Evolutionary conservation across 306 rosid genomes (phyloP), one percentile per base, ranked within the genome.

Genomic region (Inga oerstediana): DNA sequence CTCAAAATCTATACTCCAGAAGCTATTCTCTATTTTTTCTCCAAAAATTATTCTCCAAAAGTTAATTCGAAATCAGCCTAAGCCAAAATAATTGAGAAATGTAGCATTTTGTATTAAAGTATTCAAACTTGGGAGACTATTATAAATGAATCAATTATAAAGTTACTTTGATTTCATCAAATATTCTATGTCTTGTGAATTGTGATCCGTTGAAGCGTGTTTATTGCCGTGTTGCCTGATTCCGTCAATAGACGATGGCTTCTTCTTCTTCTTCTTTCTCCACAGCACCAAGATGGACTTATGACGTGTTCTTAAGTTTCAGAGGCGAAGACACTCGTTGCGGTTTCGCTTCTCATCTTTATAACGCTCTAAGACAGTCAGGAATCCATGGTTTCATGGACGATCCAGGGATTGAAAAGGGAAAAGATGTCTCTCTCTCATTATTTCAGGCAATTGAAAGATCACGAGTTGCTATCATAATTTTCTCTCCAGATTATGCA

Each of bases 401-500:
- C 12, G 8, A 76, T 17, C 9, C n/a, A 4, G 72, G 15, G 77
- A 37, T 82, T 9, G 16, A 1, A 56, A 52, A 24, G 56, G 85
- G 85, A 70, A 66, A 3, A 4, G 22, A 35, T 0, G 20, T 85
- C 7, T 27, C 27, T 27, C 27, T 27, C 27, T 75, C 39, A 16
- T 6, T 81, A 1, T 0, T 2, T 4, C 15, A 19, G 44, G 73
- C 85, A 12, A 81, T 85, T 11, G 30, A 48, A 44, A 72, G 72
- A 1, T 81, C 88, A 11, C 39, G 0, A 1, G 27, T 85, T 8
- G 39, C 83, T 0, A 4, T 85, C 0, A 22, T 81, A 7, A 74
- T 85, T 73, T 67, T 85, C 70, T 85, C 85, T 0, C 27, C 27
- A 19, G 22, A 7, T 14, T 85, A 81, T 12, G 5, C 75, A 2